Percentiles rank a stretch among this genome's conserved stretches.
Evolutionary conservation across 495 filamentous ascomycete species (phyloP).

Genomic region (Talaromyces borbonicus): DNA sequence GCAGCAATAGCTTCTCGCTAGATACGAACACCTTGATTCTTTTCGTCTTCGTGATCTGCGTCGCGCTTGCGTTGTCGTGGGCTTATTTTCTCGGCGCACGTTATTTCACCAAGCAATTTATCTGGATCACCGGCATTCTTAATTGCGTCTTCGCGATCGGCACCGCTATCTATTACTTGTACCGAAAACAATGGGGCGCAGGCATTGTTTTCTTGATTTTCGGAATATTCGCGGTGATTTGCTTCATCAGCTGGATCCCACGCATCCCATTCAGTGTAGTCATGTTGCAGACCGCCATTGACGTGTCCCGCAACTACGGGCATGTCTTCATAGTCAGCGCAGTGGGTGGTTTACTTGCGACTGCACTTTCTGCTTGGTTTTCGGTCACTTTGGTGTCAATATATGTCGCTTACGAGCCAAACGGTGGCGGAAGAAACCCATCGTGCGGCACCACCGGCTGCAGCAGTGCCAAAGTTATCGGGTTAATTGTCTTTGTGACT

Average conservation of each 20-base stretch:
- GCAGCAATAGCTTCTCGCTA: constrained; percentile 51
- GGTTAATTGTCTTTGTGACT: constrained; percentile 74
- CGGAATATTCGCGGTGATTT: constrained; percentile 68
- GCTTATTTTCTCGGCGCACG: constrained; percentile 69
- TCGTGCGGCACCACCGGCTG: constrained; percentile 66
- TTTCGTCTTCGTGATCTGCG: constrained; percentile 63
- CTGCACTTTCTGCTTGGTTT: constrained; percentile 62
- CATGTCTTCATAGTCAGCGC: constrained; percentile 82
- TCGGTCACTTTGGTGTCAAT: constrained; percentile 52
- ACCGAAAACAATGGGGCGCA: constrained; percentile 60
- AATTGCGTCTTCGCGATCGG: constrained; percentile 59
- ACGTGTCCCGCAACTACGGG: constrained; percentile 71
- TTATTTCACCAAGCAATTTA: constrained; percentile 77
- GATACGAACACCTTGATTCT: constrained; percentile 79
- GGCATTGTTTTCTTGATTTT: constrained; percentile 82
- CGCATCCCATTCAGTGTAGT: constrained; percentile 83
- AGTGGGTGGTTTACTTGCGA: constrained; percentile 62
- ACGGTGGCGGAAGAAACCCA: constrained; percentile 37
- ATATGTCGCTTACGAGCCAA: constrained; percentile 72
- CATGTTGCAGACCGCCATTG: constrained; percentile 81
- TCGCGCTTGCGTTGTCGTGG: constrained; percentile 65
- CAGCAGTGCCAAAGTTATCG: constrained; percentile 65
- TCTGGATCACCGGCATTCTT: constrained; percentile 72
- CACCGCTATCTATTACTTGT: constrained; percentile 59
- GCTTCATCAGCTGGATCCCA: constrained; percentile 72